A percentile compares a stretch with the other conserved stretches of the same genome.
Evolutionary conservation across 164 flowering plant species (phyloP).

Genomic region (Vitis rupestris): DNA sequence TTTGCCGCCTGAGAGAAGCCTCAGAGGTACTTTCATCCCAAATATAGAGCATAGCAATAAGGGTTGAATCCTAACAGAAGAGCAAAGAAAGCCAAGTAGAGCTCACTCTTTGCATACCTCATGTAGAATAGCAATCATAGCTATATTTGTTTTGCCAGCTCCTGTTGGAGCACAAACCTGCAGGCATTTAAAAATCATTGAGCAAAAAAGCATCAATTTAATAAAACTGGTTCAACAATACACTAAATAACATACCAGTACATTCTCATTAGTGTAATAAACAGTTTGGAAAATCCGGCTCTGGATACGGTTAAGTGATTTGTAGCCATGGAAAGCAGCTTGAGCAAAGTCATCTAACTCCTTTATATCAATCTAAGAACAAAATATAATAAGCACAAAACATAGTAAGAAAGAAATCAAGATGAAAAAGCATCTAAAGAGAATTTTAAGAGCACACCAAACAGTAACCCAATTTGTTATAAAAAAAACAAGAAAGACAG

Average conservation of each 20-base stretch:
- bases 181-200: slow-evolving; percentile 5
- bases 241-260: slow-evolving; percentile 53
- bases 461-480: neutral
- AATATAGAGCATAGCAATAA: too few species aligned
- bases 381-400: slow-evolving; percentile 1
- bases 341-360: slow-evolving; percentile 98
- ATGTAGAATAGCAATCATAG: slow-evolving; percentile 90
- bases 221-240: neutral
- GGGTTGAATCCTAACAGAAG: neutral
- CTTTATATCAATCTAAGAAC: slow-evolving; percentile 78
- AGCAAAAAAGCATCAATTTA: neutral
- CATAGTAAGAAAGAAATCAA: neutral
- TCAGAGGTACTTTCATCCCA: too few species aligned
- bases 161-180: slow-evolving; percentile 99
- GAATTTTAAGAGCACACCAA: neutral
- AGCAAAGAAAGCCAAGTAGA: neutral
- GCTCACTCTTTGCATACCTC: slow-evolving; percentile 53
- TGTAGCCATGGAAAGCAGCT: slow-evolving; percentile 96
- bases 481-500: neutral
- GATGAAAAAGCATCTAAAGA: neutral
- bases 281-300: slow-evolving; percentile 87
- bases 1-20: too few species aligned
- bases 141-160: slow-evolving; percentile 98
- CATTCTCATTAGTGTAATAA: slow-evolving; percentile 85
- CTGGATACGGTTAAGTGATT: slow-evolving; percentile 89